These are phyloP conservation scores for Blastomyces parvus DNA, from an alignment of 2,329 filamentous ascomycete species.

Conservation along the genomic window DNA sequence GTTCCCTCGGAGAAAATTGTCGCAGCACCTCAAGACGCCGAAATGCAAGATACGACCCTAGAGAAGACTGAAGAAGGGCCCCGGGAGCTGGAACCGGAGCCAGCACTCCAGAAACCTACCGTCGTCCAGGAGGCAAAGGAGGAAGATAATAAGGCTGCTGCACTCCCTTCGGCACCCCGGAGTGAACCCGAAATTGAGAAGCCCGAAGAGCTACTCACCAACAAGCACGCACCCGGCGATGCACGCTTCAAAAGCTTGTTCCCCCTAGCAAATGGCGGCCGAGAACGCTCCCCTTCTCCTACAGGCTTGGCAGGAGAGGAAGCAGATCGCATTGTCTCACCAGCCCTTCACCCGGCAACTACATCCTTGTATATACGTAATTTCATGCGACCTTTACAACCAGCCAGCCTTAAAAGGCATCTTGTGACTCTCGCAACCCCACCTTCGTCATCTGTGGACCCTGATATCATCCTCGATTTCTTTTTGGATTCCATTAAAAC, in stretches of 20 bases:
- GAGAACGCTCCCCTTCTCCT: slow-evolving; percentile 21
- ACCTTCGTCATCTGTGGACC: slow-evolving; percentile 41
- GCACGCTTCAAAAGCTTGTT: slow-evolving; percentile 44
- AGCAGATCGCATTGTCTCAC: slow-evolving; percentile 35
- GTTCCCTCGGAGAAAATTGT: background rate
- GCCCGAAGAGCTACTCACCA: slow-evolving; percentile 19
- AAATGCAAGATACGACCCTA: slow-evolving; percentile 5
- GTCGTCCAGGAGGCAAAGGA: background rate
- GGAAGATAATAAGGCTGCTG: slow-evolving; percentile 8
- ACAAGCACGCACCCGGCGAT: slow-evolving; percentile 30
- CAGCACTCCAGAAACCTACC: background rate
- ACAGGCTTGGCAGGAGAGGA: slow-evolving; percentile 26
- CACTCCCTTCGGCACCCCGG: slow-evolving; percentile 8
- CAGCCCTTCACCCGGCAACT: slow-evolving; percentile 62
- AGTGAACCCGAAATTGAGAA: slow-evolving; percentile 16
- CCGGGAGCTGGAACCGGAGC: slow-evolving; percentile 4
- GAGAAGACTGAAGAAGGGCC: slow-evolving; percentile 7
- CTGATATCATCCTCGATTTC: slow-evolving; percentile 55
- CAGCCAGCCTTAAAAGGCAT: slow-evolving; percentile 56
- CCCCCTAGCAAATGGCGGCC: slow-evolving; percentile 22
- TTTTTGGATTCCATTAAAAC: slow-evolving; percentile 79
- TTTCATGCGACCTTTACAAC: slow-evolving; percentile 76
- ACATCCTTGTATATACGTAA: slow-evolving; percentile 78
- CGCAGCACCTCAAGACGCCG: background rate
- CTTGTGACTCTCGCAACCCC: slow-evolving; percentile 59